A percentile compares a stretch with the other conserved stretches of the same genome.
Conservation (phyloP, 345 rosid genomes). For the Eucalyptus decipiens region DNA sequence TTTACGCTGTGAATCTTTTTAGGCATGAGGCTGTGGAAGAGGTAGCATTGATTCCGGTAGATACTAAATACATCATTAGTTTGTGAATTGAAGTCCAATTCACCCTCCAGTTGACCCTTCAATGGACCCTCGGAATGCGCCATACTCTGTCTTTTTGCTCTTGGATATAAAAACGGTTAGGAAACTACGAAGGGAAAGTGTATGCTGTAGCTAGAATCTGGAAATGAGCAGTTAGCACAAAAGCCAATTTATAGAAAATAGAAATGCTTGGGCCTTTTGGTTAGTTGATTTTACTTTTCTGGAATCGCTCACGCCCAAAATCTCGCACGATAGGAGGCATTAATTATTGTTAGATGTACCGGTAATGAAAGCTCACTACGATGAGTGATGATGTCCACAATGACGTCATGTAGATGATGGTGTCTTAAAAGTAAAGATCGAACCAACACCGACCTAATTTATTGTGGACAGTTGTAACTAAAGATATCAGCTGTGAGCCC, state of each 20-base stretch:
- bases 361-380: not conserved
- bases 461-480: not conserved
- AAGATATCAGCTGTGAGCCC: not conserved
- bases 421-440: not conserved
- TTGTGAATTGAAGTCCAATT: no score
- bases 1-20: no score
- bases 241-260: not conserved
- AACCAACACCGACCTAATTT: not conserved
- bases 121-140: no score
- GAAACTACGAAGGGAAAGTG: not conserved
- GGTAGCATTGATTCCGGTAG: no score
- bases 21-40: no score
- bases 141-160: not conserved
- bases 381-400: not conserved
- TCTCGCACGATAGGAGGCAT: not conserved
- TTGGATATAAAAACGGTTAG: not conserved
- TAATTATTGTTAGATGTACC: not conserved
- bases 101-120: fast-evolving
- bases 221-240: fast-evolving
- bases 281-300: not conserved
- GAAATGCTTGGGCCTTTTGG: not conserved
- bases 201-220: not conserved
- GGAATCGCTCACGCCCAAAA: not conserved
- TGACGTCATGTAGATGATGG: not conserved
- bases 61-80: no score